Conservation (phyloP, 2,329 filamentous ascomycete species). For the Colletotrichum sp. region DNA sequence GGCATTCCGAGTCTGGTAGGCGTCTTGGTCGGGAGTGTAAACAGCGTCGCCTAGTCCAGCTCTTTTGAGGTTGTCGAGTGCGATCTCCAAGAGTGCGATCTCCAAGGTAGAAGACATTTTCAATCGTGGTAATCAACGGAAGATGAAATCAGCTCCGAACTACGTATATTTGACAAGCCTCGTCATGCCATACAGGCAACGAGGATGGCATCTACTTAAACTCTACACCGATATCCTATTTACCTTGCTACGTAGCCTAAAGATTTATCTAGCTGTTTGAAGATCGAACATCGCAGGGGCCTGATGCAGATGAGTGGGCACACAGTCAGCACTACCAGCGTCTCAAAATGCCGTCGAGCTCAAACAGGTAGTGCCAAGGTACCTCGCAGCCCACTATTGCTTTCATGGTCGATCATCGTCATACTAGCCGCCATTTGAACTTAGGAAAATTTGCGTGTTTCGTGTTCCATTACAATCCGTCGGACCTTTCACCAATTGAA, state of each 20-base stretch:
- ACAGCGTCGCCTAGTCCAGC: background rate
- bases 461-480: background rate
- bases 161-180: background rate
- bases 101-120: background rate
- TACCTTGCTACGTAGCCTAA: background rate
- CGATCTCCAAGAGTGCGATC: background rate
- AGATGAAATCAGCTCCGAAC: background rate
- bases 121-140: background rate
- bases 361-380: background rate
- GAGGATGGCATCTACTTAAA: background rate
- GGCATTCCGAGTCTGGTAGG: background rate
- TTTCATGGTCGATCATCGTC: background rate
- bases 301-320: background rate
- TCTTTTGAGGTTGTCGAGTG: background rate
- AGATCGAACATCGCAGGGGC: background rate
- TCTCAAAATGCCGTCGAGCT: background rate
- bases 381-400: background rate
- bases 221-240: background rate
- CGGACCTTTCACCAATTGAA: fast-evolving
- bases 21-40: background rate
- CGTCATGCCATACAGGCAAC: background rate
- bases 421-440: fast-evolving
- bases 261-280: background rate
- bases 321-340: background rate
- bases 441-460: fast-evolving